A percentile compares a stretch with the other conserved stretches of the same genome.
Evolutionary conservation across 345 rosid species (phyloP).

Genomic region (Citrus sinensis): DNA sequence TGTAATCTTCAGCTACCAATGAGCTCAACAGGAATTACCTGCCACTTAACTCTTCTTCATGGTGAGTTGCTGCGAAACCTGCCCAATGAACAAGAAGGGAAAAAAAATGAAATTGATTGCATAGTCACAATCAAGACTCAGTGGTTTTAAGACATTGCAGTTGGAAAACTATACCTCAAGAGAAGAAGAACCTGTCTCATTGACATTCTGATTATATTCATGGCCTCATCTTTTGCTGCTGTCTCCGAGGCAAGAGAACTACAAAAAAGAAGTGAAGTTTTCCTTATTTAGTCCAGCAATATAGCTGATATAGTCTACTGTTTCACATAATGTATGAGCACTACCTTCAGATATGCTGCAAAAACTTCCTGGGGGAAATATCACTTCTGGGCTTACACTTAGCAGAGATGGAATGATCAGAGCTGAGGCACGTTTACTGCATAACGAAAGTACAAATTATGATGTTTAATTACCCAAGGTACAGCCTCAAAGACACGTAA

Average conservation of each 20-base stretch:
- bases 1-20: conserved; percentile 6
- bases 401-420: conserved; percentile 44
- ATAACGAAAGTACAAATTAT: conserved; percentile 1
- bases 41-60: conserved; percentile 9
- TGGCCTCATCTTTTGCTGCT: conserved; percentile 21
- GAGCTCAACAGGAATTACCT: conserved; percentile 11
- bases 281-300: conserved; percentile 9
- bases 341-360: conserved; percentile 59
- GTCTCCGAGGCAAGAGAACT: conserved; percentile 52
- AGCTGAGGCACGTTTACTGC: conserved; percentile 56
- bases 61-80: conserved; percentile 1
- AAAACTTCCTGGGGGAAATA: conserved; percentile 51
- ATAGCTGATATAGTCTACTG: background rate
- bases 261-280: background rate
- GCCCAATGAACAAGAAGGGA: background rate
- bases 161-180: background rate
- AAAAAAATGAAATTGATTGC: background rate
- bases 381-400: conserved; percentile 39
- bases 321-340: background rate
- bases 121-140: background rate
- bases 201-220: background rate
- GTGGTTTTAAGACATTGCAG: background rate
- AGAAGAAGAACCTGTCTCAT: conserved; percentile 8
- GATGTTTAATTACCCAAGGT: background rate
- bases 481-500: background rate